phyloP scores from a whole-genome alignment of 345 rosid genomes.

The Boechera divaricarpa region DNA sequence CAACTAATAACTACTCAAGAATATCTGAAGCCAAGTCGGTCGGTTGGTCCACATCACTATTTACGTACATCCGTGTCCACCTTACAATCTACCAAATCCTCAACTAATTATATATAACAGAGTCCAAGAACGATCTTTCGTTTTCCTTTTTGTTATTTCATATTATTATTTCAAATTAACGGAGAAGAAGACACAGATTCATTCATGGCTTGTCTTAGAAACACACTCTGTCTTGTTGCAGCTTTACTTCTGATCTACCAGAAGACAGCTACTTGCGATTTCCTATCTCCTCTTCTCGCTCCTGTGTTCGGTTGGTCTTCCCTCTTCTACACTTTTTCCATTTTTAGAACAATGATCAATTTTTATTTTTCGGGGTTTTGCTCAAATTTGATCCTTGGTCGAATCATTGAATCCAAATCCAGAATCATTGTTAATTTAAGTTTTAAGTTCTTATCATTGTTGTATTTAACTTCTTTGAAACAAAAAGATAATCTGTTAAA shows the following conservation, averaged over 20 bases:
- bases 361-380: neutral
- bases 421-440: too few relatives aligned
- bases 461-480: neutral
- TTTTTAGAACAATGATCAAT: too few relatives aligned
- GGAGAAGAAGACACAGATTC: conserved; percentile 27
- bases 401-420: conserved; percentile 1
- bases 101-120: conserved; percentile 14
- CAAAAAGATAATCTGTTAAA: neutral
- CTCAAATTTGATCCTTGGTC: conserved; percentile 7
- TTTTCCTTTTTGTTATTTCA: neutral
- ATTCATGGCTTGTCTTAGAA: conserved; percentile 45
- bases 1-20: conserved; percentile 31
- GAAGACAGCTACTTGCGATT: conserved; percentile 43
- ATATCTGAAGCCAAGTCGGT: conserved; percentile 15
- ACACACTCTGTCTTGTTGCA: conserved; percentile 34
- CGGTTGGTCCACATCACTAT: conserved; percentile 37
- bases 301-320: conserved; percentile 47
- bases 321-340: neutral
- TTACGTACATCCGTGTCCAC: conserved; percentile 30
- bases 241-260: conserved; percentile 41
- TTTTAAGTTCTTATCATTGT: neutral
- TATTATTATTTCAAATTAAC: neutral
- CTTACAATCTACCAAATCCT: conserved; percentile 35
- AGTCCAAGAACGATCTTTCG: neutral
- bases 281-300: conserved; percentile 51